phyloP scores from a whole-genome alignment of 2,329 filamentous ascomycete species.

The Mycosphaerella sp. region DNA sequence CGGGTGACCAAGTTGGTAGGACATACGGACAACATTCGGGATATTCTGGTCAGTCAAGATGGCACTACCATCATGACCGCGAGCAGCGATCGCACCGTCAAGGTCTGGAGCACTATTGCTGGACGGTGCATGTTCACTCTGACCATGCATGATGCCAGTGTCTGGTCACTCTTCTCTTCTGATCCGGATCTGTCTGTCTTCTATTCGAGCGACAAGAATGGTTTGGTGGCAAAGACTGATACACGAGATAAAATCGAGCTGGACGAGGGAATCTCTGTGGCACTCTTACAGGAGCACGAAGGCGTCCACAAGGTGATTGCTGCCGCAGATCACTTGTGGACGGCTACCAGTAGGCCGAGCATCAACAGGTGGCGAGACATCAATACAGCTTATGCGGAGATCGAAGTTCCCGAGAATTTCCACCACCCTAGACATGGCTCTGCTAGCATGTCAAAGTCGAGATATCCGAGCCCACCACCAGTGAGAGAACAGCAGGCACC shows the following conservation, averaged over 20 bases:
- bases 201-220: conserved; percentile 89
- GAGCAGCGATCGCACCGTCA: conserved; percentile 93
- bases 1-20: conserved; percentile 94
- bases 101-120: conserved; percentile 93
- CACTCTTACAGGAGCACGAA: conserved; percentile 87
- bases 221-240: conserved; percentile 93
- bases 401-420: conserved; percentile 51
- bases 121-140: conserved; percentile 96
- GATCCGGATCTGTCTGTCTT: conserved; percentile 81
- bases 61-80: conserved; percentile 90
- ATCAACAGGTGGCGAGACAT: conserved; percentile 90
- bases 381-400: conserved; percentile 65
- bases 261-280: conserved; percentile 83
- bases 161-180: conserved; percentile 91
- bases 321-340: conserved; percentile 77
- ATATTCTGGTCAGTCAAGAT: conserved; percentile 81
- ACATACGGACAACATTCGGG: conserved; percentile 88
- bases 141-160: conserved; percentile 97
- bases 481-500: conserved; percentile 1
- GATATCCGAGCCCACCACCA: conserved; percentile 36
- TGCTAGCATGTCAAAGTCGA: conserved; percentile 37
- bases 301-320: conserved; percentile 61
- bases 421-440: conserved; percentile 51
- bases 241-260: conserved; percentile 68
- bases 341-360: conserved; percentile 79